A percentile compares a stretch with the other conserved stretches of the same genome.
phyloP scores from a whole-genome alignment of 495 filamentous ascomycete species.

The Penicillium desertorum region DNA sequence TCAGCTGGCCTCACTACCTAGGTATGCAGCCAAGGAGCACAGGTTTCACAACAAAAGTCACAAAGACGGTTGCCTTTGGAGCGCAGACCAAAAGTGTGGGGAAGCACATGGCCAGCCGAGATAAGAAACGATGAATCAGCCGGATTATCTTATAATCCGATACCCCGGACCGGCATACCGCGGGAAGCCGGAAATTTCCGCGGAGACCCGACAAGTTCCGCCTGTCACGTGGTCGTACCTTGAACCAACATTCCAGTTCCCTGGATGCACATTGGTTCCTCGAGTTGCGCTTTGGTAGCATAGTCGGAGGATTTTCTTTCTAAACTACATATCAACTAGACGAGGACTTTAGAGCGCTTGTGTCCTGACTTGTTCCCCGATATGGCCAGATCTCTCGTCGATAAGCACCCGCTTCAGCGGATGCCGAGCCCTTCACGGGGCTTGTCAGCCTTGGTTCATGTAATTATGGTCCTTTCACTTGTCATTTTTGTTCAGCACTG shows the following conservation, averaged over 20 bases:
- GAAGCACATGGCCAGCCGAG: conserved; percentile 10
- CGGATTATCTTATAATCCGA: conserved; percentile 14
- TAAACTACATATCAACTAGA: background rate
- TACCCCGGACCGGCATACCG: conserved; percentile 21
- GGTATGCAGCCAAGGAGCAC: background rate
- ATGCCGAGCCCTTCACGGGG: conserved; percentile 67
- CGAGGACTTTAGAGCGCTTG: background rate
- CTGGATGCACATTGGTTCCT: background rate
- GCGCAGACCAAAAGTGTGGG: conserved; percentile 12
- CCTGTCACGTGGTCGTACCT: conserved; percentile 8
- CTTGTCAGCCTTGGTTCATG: conserved; percentile 68
- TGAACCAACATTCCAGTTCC: background rate
- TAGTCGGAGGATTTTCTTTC: background rate
- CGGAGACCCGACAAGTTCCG: conserved; percentile 5
- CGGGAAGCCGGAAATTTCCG: conserved; percentile 24
- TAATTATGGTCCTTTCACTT: conserved; percentile 29
- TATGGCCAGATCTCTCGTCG: conserved; percentile 21
- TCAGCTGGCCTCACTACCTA: background rate
- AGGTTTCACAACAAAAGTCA: background rate
- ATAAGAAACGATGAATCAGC: conserved; percentile 26
- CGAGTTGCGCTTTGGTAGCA: conserved; percentile 2
- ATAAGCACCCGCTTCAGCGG: conserved; percentile 69
- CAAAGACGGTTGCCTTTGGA: conserved; percentile 12
- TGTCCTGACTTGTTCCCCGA: conserved; percentile 11
- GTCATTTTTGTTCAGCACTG: background rate